A percentile compares a stretch with the other conserved stretches of the same genome.
Conservation (phyloP, 371 early-diverging fungal species). For the Enterospora canceri region DNA sequence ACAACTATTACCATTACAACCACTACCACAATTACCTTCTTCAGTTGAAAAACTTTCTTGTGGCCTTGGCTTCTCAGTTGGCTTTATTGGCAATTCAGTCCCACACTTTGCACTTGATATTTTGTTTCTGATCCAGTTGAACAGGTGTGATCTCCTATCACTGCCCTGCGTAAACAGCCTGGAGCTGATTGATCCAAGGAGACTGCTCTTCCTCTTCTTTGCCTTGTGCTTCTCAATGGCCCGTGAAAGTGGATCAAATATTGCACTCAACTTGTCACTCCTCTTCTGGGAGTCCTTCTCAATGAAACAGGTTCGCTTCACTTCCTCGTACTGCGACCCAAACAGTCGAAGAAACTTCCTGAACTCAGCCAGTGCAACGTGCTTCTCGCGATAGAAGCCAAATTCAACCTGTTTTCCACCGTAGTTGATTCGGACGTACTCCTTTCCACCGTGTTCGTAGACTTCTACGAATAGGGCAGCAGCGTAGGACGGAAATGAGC, state of each 20-base stretch:
- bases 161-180: background rate
- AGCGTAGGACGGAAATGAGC: constrained; percentile 43
- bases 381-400: constrained; percentile 12
- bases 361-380: constrained; percentile 27
- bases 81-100: too few species aligned
- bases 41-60: too few species aligned
- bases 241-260: background rate
- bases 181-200: too few species aligned
- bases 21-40: too few species aligned
- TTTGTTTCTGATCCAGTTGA: background rate
- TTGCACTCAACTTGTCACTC: background rate
- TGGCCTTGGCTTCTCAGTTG: too few species aligned
- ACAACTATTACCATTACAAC: background rate
- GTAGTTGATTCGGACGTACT: constrained; percentile 37
- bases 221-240: background rate
- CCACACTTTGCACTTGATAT: background rate
- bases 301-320: background rate
- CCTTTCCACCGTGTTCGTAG: constrained; percentile 20
- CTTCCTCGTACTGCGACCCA: background rate
- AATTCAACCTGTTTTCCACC: constrained; percentile 22
- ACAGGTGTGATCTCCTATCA: background rate
- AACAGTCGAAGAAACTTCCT: constrained; percentile 10
- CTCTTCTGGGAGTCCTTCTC: background rate
- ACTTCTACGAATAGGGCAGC: constrained; percentile 48
- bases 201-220: too few species aligned